Conservation (phyloP, 2,329 filamentous ascomycete genomes). For the Cercospora zeina region DNA sequence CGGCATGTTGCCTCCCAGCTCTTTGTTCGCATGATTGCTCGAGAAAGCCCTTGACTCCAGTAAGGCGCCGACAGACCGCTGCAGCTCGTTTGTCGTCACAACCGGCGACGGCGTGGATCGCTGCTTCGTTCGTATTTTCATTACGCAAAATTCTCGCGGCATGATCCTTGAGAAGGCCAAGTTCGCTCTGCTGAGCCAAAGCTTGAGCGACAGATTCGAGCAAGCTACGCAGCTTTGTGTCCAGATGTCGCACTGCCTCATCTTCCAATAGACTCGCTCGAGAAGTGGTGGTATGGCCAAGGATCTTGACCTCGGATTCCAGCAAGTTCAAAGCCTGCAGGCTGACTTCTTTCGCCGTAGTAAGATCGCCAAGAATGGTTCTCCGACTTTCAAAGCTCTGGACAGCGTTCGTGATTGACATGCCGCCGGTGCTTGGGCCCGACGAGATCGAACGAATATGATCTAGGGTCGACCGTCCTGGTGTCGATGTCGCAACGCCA, state of each 20-base stretch:
- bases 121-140: neutral
- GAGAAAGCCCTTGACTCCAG: neutral
- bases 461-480: neutral
- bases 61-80: conserved; percentile 13
- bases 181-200: conserved; percentile 11
- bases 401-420: neutral
- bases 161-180: neutral
- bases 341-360: conserved; percentile 40
- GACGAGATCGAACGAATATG: conserved; percentile 21
- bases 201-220: conserved; percentile 41
- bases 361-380: conserved; percentile 13
- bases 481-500: neutral
- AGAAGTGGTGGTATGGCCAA: conserved; percentile 42
- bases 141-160: conserved; percentile 2
- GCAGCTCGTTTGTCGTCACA: neutral
- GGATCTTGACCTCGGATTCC: conserved; percentile 43
- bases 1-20: neutral
- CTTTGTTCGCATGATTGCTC: neutral
- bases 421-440: neutral
- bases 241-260: conserved; percentile 37
- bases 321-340: conserved; percentile 46
- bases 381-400: neutral
- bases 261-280: conserved; percentile 40
- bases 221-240: conserved; percentile 34
- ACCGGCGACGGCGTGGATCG: neutral